A percentile compares a stretch with the other conserved stretches of the same genome.
Evolutionary conservation across 495 filamentous ascomycete species (phyloP).

Genomic region (Neurospora sp.): DNA sequence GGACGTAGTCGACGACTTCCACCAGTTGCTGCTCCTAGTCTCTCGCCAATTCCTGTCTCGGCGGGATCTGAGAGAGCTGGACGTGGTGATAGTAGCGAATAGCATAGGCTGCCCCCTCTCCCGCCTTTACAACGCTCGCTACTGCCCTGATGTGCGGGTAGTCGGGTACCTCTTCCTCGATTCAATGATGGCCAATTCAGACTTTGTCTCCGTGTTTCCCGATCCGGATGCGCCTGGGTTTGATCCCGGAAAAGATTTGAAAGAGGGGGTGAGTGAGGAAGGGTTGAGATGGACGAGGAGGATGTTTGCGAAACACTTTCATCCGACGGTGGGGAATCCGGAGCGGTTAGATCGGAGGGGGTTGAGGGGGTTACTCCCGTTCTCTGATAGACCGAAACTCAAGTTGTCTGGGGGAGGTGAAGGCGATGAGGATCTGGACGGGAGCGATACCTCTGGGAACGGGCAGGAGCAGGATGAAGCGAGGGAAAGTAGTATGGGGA

Average conservation of each 20-base stretch:
- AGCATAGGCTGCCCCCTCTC: conserved; percentile 51
- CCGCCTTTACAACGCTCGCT: conserved; percentile 42
- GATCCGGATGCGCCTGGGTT: conserved; percentile 46
- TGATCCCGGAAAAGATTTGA: conserved; percentile 26
- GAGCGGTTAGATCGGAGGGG: conserved; percentile 47
- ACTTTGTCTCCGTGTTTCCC: conserved; percentile 50
- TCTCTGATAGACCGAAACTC: conserved; percentile 37
- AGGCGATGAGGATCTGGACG: neutral
- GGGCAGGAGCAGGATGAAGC: neutral
- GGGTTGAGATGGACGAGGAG: conserved; percentile 35
- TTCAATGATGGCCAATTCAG: conserved; percentile 50
- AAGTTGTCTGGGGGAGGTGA: conserved; percentile 20
- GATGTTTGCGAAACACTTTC: conserved; percentile 35
- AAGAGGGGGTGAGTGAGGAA: conserved; percentile 32
- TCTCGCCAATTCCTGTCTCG: neutral
- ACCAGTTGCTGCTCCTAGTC: conserved; percentile 38
- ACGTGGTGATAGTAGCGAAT: conserved; percentile 44
- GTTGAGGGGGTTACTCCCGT: conserved; percentile 24
- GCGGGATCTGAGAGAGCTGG: neutral
- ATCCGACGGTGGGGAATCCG: conserved; percentile 42
- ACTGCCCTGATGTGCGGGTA: conserved; percentile 27
- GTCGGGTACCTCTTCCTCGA: conserved; percentile 47
- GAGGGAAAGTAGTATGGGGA: neutral
- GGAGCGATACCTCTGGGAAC: neutral
- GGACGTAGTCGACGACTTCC: conserved; percentile 40